Percentiles rank a stretch among this genome's conserved stretches.
These are phyloP conservation scores for Cryptosporidium felis DNA, from an alignment of 169 alveolate genomes.

Conservation along the genomic window DNA sequence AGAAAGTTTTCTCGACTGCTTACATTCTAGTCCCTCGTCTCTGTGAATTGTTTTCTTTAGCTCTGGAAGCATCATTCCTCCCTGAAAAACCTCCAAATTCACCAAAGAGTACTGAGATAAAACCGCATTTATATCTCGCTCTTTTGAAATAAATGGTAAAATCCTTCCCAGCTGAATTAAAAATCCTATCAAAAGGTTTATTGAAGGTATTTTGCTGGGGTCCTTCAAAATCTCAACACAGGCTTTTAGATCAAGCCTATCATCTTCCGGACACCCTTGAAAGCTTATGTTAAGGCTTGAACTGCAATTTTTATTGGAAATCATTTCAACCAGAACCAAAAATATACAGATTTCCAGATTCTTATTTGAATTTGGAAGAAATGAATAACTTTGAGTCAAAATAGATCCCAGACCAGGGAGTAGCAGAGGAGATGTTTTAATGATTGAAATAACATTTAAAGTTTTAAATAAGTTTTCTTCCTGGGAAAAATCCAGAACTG, in stretches of 20 bases:
- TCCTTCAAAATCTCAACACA: background rate
- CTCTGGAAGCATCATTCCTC: background rate
- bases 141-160: background rate
- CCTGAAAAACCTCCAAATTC: constrained; percentile 37
- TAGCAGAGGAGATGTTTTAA: background rate
- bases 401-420: background rate
- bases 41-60: constrained; percentile 1
- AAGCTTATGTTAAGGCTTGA: background rate
- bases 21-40: too few species aligned
- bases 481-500: background rate
- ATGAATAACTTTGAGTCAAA: background rate
- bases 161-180: constrained; percentile 28
- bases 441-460: background rate
- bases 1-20: too few species aligned
- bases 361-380: background rate
- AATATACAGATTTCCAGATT: constrained; percentile 1
- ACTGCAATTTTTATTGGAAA: background rate
- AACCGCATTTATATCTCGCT: background rate
- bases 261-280: background rate
- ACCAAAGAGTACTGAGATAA: constrained; percentile 1
- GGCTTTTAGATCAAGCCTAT: background rate
- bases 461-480: constrained; percentile 15
- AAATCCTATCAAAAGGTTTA: background rate
- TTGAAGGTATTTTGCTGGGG: background rate
- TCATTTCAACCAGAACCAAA: background rate